Evolutionary conservation across 2,329 filamentous ascomycete genomes (phyloP).

Genomic region (Thermothelomyces thermophilus): DNA sequence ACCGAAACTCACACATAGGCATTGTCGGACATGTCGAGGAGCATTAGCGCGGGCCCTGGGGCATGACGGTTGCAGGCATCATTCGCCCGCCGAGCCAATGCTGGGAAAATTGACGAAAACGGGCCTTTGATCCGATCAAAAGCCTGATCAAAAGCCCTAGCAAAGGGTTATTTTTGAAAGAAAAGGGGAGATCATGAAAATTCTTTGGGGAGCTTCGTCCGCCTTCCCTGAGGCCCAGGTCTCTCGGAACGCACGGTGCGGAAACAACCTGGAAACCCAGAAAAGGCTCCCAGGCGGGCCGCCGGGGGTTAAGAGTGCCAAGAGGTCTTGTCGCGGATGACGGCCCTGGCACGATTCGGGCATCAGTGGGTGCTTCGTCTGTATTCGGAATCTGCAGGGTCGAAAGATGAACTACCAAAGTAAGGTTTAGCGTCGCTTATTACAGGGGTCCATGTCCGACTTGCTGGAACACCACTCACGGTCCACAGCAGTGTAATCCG

Average conservation of each 20-base stretch:
- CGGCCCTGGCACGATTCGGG: not conserved
- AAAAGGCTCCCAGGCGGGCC: constrained; percentile 11
- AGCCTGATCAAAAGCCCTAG: no score
- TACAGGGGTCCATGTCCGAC: no score
- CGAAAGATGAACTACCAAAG: not conserved
- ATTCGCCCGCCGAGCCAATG: not conserved
- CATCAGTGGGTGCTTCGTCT: not conserved
- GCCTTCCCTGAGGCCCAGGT: not conserved
- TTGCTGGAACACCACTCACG: no score
- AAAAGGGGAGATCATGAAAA: no score
- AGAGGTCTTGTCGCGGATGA: constrained; percentile 13
- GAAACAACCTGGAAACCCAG: not conserved
- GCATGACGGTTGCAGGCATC: constrained; percentile 15
- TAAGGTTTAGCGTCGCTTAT: not conserved
- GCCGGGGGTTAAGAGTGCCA: constrained; percentile 23
- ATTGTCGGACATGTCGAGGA: constrained; percentile 22
- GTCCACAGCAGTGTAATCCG: no score
- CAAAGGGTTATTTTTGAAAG: no score
- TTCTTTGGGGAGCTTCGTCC: not conserved
- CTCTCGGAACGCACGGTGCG: constrained; percentile 8
- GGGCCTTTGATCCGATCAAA: no score
- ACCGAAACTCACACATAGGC: constrained; percentile 24
- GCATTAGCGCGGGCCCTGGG: constrained; percentile 9
- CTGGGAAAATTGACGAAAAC: not conserved
- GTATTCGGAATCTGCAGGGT: constrained; percentile 6